A percentile compares a stretch with the other conserved stretches of the same genome.
These are phyloP conservation scores for Filobasidium wieringae DNA, from an alignment of 768 basidiomycete species.

Conservation along the genomic window DNA sequence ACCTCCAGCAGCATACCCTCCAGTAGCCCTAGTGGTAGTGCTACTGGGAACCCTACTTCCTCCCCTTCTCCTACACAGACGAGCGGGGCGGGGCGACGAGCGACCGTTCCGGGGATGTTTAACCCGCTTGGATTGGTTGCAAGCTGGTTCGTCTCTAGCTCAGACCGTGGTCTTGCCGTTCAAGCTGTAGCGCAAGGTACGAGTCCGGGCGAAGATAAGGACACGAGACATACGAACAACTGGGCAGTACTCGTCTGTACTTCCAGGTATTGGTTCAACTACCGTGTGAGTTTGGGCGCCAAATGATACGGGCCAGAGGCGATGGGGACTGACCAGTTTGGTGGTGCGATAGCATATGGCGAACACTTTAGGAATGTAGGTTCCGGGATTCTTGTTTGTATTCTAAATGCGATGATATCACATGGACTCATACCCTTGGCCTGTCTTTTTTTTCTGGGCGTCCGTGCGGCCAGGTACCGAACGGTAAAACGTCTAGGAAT, in stretches of 20 bases:
- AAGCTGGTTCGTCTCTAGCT: not conserved
- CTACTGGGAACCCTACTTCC: not conserved
- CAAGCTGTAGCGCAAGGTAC: not conserved
- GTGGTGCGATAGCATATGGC: slow-evolving; percentile 70
- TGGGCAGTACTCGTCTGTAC: slow-evolving; percentile 96
- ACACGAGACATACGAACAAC: slow-evolving; percentile 68
- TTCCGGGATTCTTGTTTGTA: not conserved
- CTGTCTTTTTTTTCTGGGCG: not conserved
- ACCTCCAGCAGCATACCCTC: not conserved
- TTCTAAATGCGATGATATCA: not conserved
- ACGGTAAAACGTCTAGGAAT: slow-evolving; percentile 96
- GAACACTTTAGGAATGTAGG: slow-evolving; percentile 89
- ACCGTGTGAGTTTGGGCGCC: slow-evolving; percentile 54
- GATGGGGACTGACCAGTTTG: not conserved
- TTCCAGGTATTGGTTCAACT: slow-evolving; percentile 97
- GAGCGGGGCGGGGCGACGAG: not conserved
- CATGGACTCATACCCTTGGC: not conserved
- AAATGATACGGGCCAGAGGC: no score
- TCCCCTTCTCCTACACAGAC: not conserved
- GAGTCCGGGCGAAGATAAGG: not conserved
- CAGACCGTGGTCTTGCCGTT: no score
- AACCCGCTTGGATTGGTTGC: not conserved
- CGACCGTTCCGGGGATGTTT: not conserved
- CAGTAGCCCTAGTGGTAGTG: not conserved
- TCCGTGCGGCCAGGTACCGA: slow-evolving; percentile 58